phyloP scores from a whole-genome alignment of 306 rosid genomes.

The Vicia villosa region DNA sequence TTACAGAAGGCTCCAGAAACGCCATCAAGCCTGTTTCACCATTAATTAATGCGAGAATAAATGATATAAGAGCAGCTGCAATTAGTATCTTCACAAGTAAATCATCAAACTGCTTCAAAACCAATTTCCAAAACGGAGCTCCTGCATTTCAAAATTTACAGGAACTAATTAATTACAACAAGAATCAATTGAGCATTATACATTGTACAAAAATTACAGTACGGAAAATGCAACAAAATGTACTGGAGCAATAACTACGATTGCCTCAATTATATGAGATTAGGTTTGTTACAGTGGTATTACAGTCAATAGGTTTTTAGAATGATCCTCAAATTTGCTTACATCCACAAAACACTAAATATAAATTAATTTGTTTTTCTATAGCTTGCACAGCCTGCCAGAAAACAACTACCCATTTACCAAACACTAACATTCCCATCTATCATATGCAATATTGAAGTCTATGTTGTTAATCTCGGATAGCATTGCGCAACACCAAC shows the following conservation, averaged over 20 bases:
- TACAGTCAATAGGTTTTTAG: constrained; percentile 18
- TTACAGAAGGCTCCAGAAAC: constrained; percentile 97
- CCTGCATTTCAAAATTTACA: constrained; percentile 56
- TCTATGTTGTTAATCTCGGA: not conserved
- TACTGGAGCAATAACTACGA: constrained; percentile 19
- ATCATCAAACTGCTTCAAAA: constrained; percentile 95
- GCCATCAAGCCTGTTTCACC: constrained; percentile 96
- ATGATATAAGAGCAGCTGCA: constrained; percentile 84
- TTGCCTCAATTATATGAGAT: constrained; percentile 29
- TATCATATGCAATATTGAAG: constrained; percentile 2
- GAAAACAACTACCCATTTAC: constrained; percentile 16
- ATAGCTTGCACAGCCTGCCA: constrained; percentile 10
- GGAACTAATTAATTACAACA: constrained; percentile 29
- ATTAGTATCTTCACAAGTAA: constrained; percentile 91
- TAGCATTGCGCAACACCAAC: too few species aligned
- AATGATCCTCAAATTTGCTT: constrained; percentile 16
- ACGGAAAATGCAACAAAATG: constrained; percentile 18
- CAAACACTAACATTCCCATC: constrained; percentile 27
- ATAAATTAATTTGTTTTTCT: constrained; percentile 18
- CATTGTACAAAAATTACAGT: constrained; percentile 2
- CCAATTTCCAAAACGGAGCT: constrained; percentile 93
- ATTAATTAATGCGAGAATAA: constrained; percentile 77
- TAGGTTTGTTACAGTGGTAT: constrained; percentile 2
- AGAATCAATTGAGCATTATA: constrained; percentile 14
- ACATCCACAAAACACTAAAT: constrained; percentile 5